phyloP scores from a whole-genome alignment of 2,329 filamentous ascomycete genomes.

The Fusarium pseudoanthophilum region DNA sequence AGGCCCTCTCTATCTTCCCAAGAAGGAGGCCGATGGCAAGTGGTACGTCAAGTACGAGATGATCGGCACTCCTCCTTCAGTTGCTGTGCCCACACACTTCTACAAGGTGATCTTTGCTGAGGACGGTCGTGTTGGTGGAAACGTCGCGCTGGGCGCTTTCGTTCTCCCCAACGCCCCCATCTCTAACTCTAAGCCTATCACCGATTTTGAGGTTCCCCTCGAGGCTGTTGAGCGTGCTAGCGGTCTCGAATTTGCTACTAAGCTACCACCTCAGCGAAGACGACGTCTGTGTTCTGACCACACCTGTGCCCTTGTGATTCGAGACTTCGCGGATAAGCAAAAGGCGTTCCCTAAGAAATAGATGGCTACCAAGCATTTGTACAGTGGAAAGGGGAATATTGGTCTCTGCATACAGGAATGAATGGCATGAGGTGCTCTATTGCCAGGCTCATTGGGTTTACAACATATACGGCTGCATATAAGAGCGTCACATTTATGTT shows the following conservation, averaged over 20 bases:
- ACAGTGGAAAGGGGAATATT: slow-evolving; percentile 4
- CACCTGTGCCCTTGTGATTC: slow-evolving; percentile 83
- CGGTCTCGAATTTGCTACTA: slow-evolving; percentile 88
- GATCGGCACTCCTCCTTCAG: slow-evolving; percentile 90
- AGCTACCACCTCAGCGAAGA: slow-evolving; percentile 78
- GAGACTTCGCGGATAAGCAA: slow-evolving; percentile 76
- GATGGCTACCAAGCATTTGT: background rate
- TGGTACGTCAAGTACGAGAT: slow-evolving; percentile 97
- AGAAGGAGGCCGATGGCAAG: slow-evolving; percentile 82
- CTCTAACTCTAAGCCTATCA: slow-evolving; percentile 84
- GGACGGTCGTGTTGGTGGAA: slow-evolving; percentile 74
- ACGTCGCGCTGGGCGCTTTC: slow-evolving; percentile 91
- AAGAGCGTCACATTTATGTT: background rate
- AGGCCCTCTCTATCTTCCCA: slow-evolving; percentile 91
- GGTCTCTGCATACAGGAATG: background rate
- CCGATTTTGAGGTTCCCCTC: slow-evolving; percentile 93
- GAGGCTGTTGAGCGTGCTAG: slow-evolving; percentile 93
- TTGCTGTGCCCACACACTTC: slow-evolving; percentile 97
- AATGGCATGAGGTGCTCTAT: background rate
- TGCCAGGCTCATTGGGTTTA: background rate
- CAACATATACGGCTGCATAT: background rate
- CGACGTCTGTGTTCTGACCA: slow-evolving; percentile 87
- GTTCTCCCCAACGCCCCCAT: slow-evolving; percentile 94
- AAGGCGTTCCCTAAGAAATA: slow-evolving; percentile 63
- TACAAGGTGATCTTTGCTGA: slow-evolving; percentile 99